Base-by-base conservation (phyloP, 768 basidiomycete genomes). In the Mycena pura region DNA sequence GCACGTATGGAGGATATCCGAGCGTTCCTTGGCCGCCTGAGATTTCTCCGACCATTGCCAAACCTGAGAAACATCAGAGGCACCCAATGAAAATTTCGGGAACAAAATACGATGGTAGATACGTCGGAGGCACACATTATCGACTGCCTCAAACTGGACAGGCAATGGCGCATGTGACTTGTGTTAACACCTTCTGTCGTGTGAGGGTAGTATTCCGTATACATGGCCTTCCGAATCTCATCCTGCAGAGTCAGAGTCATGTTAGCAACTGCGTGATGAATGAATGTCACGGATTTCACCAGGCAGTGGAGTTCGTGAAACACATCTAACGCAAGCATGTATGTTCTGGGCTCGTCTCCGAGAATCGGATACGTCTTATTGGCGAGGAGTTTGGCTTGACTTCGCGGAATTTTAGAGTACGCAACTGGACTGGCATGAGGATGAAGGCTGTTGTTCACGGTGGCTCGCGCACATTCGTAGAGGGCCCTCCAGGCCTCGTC, bases 281-380 rank as follows among this genome's bases (percentile, higher is more conserved):
- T 11, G 14, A 24, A 31, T 27, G 17, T 8, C 21, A 39, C 31
- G 17, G 4, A 60, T 45, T 46, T 47, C n/a, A 69, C 71, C 45
- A 72, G 60, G 46, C 71, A 72, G 40, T 72, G 71, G 36, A 72
- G 56, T 47, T 72, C 66, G 31, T 69, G 68, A 24, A 67, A 69
- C 27, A 69, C 69, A 39, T 70, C 66, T 9, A 72, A 24, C 38
- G 64, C 65, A 19, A 70, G 62, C 56, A 72, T 66, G 43, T 72
- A 72, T 15, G 66, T 63, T 14, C 43, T 53, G 11, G 60, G 64
- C 27, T 64, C 57, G 41, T 72, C 68, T 9, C 67, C 68, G 2
- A 67, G 63, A 15, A 72, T 67, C 38, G 69, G 69, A 47, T 66
- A 66, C 1, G 71, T 70, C 41, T 59, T 66, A 54, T 72, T 72